phyloP scores from a whole-genome alignment of 176 grass and related monocot species.

The Eleusine coracana region DNA sequence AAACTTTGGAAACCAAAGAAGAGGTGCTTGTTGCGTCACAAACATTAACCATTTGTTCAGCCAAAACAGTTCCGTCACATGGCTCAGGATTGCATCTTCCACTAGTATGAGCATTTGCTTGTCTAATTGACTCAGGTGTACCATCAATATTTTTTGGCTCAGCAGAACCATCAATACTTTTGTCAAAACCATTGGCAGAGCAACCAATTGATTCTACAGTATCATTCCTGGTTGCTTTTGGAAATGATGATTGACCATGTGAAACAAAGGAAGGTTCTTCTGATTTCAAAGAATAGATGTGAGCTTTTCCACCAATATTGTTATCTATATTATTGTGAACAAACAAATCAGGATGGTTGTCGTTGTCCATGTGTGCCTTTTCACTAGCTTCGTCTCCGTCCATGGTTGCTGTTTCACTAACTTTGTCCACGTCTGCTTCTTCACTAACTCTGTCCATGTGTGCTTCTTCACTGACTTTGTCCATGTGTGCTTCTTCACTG shows the following conservation, averaged over 20 bases:
- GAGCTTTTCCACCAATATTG: conserved; percentile 41
- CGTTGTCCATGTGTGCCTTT: conserved; percentile 20
- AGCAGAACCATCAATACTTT: conserved; percentile 41
- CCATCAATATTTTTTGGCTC: conserved; percentile 50
- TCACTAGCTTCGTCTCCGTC: neutral
- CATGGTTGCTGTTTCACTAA: neutral
- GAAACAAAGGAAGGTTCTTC: conserved; percentile 34
- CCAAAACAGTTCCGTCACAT: conserved; percentile 38
- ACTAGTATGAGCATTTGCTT: conserved; percentile 16
- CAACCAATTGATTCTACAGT: conserved; percentile 27
- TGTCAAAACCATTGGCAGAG: conserved; percentile 21
- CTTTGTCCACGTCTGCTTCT: conserved; percentile 21
- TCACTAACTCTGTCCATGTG: neutral
- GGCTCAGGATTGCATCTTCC: conserved; percentile 33
- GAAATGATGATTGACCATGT: conserved; percentile 40
- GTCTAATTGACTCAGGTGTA: conserved; percentile 42
- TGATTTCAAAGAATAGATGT: conserved; percentile 42
- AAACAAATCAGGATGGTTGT: neutral
- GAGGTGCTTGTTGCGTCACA: conserved; percentile 45
- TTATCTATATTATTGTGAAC: conserved; percentile 21
- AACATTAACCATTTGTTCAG: conserved; percentile 44
- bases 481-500: neutral
- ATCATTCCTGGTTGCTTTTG: conserved; percentile 44
- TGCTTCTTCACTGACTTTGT: neutral
- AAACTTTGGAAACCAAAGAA: conserved; percentile 45